Percentiles rank a stretch among this genome's conserved stretches.
Conservation (phyloP, 2,329 filamentous ascomycete species). For the Hypoxylon sp. region DNA sequence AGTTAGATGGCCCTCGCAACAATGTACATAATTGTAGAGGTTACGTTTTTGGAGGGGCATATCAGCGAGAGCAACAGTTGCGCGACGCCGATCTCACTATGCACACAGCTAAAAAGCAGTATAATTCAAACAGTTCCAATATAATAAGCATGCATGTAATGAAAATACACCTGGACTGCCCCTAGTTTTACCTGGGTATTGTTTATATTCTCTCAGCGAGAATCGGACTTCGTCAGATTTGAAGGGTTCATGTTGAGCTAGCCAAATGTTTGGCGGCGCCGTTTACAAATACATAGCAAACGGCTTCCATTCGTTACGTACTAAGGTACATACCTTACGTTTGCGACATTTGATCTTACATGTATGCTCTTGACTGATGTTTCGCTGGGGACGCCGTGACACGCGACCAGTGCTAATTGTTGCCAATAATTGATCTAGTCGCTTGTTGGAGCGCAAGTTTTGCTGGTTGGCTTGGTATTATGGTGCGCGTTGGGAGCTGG, state of each 20-base stretch:
- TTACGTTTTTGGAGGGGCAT: slow-evolving; percentile 10
- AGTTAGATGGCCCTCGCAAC: slow-evolving; percentile 14
- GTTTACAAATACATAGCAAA: slow-evolving; percentile 21
- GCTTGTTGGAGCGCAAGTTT: slow-evolving; percentile 20
- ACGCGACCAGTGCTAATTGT: slow-evolving; percentile 34
- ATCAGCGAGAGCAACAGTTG: slow-evolving; percentile 18
- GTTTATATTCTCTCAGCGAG: slow-evolving; percentile 4
- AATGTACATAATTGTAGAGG: slow-evolving; percentile 12
- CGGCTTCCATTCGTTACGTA: neutral
- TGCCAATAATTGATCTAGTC: slow-evolving; percentile 24
- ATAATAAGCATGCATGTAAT: slow-evolving; percentile 22
- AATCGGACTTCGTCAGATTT: slow-evolving; percentile 10
- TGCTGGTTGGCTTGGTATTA: slow-evolving; percentile 17
- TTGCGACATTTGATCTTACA: neutral
- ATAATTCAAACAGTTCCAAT: slow-evolving; percentile 20
- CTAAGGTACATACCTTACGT: neutral
- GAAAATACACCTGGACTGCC: slow-evolving; percentile 23
- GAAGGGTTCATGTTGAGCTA: slow-evolving; percentile 20
- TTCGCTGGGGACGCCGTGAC: slow-evolving; percentile 29
- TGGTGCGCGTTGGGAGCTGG: slow-evolving; percentile 2
- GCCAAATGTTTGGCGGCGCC: slow-evolving; percentile 11
- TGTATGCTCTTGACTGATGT: slow-evolving; percentile 23
- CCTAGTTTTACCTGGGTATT: neutral
- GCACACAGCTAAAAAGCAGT: slow-evolving; percentile 29
- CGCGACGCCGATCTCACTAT: slow-evolving; percentile 32